These are phyloP conservation scores for Solanum appendiculatum DNA, from an alignment of 257 asterid genomes.

Conservation along the genomic window DNA sequence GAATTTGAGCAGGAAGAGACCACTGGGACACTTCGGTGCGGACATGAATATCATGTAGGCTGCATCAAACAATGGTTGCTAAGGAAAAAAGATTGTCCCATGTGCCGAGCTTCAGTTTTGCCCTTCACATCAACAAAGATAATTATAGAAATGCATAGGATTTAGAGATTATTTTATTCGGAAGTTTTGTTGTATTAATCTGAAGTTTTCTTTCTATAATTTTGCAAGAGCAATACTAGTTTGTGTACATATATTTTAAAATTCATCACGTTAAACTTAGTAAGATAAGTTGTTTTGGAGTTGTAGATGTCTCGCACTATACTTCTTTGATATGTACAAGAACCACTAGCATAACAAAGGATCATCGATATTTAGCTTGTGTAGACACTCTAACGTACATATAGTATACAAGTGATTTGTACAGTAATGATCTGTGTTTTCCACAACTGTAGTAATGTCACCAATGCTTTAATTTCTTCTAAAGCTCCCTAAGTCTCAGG, in stretches of 20 bases:
- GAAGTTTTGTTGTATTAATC: background rate
- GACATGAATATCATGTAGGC: background rate
- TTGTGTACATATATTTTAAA: background rate
- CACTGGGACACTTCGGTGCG: background rate
- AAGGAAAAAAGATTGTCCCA: background rate
- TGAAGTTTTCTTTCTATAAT: background rate
- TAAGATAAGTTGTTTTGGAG: background rate
- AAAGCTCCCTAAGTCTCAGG: no score
- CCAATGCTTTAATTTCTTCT: no score
- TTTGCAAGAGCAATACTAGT: background rate
- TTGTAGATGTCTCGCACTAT: background rate
- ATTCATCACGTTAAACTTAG: background rate
- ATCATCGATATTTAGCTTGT: no score
- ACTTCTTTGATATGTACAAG: background rate
- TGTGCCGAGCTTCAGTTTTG: background rate
- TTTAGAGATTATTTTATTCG: background rate
- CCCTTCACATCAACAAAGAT: background rate
- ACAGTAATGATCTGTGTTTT: no score
- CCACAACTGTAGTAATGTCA: no score
- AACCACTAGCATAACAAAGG: no score
- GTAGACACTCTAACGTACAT: no score
- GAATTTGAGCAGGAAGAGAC: background rate
- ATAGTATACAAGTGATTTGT: no score
- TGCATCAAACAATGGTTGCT: conserved; percentile 4
- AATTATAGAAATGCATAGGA: background rate